Conservation (phyloP, 2,329 filamentous ascomycete species). For the Cytospora schulzeri region DNA sequence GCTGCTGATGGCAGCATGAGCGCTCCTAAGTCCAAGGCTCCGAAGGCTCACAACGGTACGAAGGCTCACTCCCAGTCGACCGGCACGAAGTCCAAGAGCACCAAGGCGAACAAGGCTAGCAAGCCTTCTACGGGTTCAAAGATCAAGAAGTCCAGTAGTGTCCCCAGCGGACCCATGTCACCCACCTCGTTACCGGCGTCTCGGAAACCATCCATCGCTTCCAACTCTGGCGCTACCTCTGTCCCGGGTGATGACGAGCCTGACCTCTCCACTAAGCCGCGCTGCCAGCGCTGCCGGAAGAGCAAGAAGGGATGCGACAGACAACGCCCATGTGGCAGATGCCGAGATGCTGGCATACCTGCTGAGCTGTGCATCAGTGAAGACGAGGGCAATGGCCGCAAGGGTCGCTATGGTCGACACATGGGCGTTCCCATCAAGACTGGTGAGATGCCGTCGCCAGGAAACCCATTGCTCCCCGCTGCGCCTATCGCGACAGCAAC, state of each 20-base stretch:
- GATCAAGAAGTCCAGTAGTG: constrained; percentile 52
- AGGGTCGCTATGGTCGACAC: constrained; percentile 81
- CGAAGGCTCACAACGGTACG: constrained; percentile 38
- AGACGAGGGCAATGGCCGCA: constrained; percentile 95
- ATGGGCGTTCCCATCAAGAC: constrained; percentile 67
- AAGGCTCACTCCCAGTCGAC: constrained; percentile 44
- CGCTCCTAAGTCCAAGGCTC: constrained; percentile 44
- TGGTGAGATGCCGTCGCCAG: constrained; percentile 47
- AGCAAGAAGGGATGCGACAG: constrained; percentile 99
- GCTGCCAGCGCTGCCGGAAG: constrained; percentile 97
- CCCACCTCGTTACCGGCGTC: constrained; percentile 70
- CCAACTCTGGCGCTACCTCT: constrained; percentile 47
- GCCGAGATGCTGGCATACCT: constrained; percentile 92
- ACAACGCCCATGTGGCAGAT: constrained; percentile 90
- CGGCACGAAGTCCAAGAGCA: constrained; percentile 43
- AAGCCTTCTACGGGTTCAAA: constrained; percentile 45
- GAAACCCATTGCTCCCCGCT: constrained; percentile 40
- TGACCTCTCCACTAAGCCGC: constrained; percentile 91
- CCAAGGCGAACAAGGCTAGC: constrained; percentile 42
- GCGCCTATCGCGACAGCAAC: constrained; percentile 38
- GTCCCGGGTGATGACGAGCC: constrained; percentile 83
- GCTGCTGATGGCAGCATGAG: constrained; percentile 42
- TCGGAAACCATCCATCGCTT: constrained; percentile 75
- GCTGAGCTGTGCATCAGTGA: constrained; percentile 95
- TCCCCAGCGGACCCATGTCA: constrained; percentile 55